phyloP scores from a whole-genome alignment of 176 grass and related monocot species.

The Cenchrus purpureus region DNA sequence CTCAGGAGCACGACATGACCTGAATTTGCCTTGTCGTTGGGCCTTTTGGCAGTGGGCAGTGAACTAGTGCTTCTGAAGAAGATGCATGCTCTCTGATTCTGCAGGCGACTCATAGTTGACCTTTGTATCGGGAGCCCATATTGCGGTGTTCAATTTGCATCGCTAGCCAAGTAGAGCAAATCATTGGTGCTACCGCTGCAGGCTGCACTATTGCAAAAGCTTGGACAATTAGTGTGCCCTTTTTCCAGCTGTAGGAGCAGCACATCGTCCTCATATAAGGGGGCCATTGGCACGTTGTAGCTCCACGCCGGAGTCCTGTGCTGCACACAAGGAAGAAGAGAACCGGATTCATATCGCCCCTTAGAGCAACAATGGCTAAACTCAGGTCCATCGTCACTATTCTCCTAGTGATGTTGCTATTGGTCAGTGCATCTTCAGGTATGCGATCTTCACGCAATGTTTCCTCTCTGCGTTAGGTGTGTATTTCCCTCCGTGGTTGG shows the following conservation, averaged over 20 bases:
- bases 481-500: neutral
- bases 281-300: neutral
- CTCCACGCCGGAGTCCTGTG: constrained; percentile 7
- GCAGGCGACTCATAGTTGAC: constrained; percentile 38
- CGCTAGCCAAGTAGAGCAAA: neutral
- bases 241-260: constrained; percentile 27
- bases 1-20: neutral
- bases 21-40: no score
- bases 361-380: constrained; percentile 28
- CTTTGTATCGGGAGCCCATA: constrained; percentile 22
- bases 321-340: neutral
- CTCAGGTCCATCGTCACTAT: neutral
- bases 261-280: constrained; percentile 18
- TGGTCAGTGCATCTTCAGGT: constrained; percentile 47
- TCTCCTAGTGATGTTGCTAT: constrained; percentile 35
- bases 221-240: neutral
- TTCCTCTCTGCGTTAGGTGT: neutral
- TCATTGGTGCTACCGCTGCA: constrained; percentile 2
- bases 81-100: neutral
- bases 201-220: constrained; percentile 25
- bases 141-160: constrained; percentile 25
- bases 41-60: no score
- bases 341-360: neutral
- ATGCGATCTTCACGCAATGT: neutral
- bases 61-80: no score